Base-by-base conservation (phyloP, 306 rosid genomes). In the Abrus precatorius region DNA sequence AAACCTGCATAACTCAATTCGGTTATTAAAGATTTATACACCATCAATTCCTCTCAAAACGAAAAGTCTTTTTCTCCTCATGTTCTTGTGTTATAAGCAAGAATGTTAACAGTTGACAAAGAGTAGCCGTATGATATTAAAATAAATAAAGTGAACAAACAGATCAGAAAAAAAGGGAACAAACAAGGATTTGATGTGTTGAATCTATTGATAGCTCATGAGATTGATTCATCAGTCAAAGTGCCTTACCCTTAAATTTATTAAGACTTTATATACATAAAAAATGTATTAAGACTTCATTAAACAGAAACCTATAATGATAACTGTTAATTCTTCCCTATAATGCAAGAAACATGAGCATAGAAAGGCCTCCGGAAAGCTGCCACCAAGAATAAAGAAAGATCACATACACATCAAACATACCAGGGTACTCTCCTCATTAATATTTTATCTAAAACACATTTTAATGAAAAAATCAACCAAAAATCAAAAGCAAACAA, bases 1-100 rank as follows among this genome's bases (percentile, higher is more conserved):
- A 65, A 76, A 72, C 77, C 84, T 60, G 79, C 83, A 53, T 1
- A 9, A 65, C 14, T 13, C 27, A 64, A 44, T 43, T 33, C 60
- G 54, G 84, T 71, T 54, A 80, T 56, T 9, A 40, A 65, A 79
- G 30, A 29, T 63, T 62, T 4, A 61, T 13, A 8, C 78, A 71
- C 13, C 30, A 38, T 43, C 33, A 60, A 67, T 53, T 34, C 41
- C 1, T 59, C 64, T 41, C 33, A 5, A 64, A 53, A 20, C 13
- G 9, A 45, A 76, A 76, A 69, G 32, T 20, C 13, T 41, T 50
- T 63, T 38, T 14, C 40, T 0, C 74, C 64, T 77, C 28, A 54
- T 62, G 48, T 62, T 63, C 65, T 54, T 40, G 60, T 5, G 2
- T 52, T 69, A 69, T 44, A 59, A 57, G 10, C 40, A 59, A 69